Conservation (phyloP, 441 rosid species). For the Pelargonium myrrhifolium region DNA sequence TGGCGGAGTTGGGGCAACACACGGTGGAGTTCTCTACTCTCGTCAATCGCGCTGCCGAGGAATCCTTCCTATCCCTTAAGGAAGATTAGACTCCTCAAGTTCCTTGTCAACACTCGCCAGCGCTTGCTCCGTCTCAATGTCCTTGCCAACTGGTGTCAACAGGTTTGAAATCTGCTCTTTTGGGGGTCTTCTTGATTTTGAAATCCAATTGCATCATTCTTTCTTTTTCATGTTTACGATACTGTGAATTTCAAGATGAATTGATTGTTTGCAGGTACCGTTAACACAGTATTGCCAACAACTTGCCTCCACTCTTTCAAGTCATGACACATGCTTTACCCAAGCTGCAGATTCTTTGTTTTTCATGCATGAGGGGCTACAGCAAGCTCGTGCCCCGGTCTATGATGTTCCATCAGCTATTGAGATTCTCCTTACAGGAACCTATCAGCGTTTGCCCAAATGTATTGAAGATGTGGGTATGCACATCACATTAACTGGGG, state of each 20-base stretch:
- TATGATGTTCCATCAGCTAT: slow-evolving; percentile 96
- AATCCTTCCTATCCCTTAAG: slow-evolving; percentile 65
- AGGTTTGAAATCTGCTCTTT: no score
- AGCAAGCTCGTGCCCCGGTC: slow-evolving; percentile 96
- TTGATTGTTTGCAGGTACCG: slow-evolving; percentile 60
- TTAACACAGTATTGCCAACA: slow-evolving; percentile 83
- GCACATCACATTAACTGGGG: slow-evolving; percentile 59
- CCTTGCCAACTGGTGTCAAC: slow-evolving; percentile 95
- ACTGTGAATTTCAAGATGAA: not conserved
- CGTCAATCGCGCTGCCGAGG: slow-evolving; percentile 75
- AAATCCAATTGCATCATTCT: no score
- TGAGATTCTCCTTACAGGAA: slow-evolving; percentile 83
- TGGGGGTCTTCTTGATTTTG: no score
- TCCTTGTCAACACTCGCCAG: slow-evolving; percentile 70
- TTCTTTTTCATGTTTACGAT: not conserved
- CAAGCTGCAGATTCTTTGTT: slow-evolving; percentile 94
- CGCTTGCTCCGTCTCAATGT: slow-evolving; percentile 93
- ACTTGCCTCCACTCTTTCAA: slow-evolving; percentile 78
- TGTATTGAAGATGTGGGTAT: slow-evolving; percentile 85
- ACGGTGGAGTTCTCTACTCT: slow-evolving; percentile 78
- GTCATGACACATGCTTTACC: slow-evolving; percentile 87
- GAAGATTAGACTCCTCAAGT: slow-evolving; percentile 83
- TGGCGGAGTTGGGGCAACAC: slow-evolving; percentile 89
- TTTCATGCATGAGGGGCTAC: slow-evolving; percentile 97
- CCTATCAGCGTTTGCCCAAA: slow-evolving; percentile 85